Percentiles rank a stretch among this genome's conserved stretches.
These are phyloP conservation scores for Pleurotus cornucopiae DNA, from an alignment of 768 basidiomycete genomes.

Conservation along the genomic window DNA sequence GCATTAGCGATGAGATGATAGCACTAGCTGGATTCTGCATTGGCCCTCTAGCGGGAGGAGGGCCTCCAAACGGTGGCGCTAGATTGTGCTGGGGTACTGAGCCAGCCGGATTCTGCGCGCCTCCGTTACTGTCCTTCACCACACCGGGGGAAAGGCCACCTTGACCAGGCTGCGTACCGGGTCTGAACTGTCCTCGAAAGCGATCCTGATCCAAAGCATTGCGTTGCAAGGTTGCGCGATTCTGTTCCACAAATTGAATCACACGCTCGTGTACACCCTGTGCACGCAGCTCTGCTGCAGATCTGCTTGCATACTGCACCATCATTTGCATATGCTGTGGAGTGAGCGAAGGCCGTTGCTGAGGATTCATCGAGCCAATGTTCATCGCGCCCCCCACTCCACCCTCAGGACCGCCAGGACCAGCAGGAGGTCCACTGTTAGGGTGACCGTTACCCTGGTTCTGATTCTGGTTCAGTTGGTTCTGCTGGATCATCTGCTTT, in stretches of 20 bases:
- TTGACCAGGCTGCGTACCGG: conserved; percentile 13
- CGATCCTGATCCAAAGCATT: conserved; percentile 30
- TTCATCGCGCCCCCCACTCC: conserved; percentile 3
- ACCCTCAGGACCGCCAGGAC: conserved; percentile 9
- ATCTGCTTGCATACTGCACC: conserved; percentile 41
- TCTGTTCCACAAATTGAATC: conserved; percentile 52
- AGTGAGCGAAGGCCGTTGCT: not conserved
- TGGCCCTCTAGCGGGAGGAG: not conserved
- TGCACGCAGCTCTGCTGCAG: conserved; percentile 48
- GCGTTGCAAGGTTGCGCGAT: conserved; percentile 46
- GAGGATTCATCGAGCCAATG: not conserved
- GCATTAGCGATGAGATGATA: not conserved
- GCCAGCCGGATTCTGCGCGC: not conserved
- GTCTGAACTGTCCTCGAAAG: conserved; percentile 28
- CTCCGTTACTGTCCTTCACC: not conserved
- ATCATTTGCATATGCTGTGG: conserved; percentile 34
- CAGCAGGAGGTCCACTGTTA: not conserved
- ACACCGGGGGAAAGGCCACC: conserved; percentile 7
- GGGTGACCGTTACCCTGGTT: too few species aligned
- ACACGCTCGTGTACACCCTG: conserved; percentile 44
- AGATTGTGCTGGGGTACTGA: not conserved
- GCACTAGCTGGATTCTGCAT: not conserved
- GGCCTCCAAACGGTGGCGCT: not conserved
- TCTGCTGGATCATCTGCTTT: conserved; percentile 14
- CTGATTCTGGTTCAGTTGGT: not conserved